Percentiles rank a stretch among this genome's conserved stretches.
Conservation (phyloP, 306 rosid species). For the Vigna nakashimae region DNA sequence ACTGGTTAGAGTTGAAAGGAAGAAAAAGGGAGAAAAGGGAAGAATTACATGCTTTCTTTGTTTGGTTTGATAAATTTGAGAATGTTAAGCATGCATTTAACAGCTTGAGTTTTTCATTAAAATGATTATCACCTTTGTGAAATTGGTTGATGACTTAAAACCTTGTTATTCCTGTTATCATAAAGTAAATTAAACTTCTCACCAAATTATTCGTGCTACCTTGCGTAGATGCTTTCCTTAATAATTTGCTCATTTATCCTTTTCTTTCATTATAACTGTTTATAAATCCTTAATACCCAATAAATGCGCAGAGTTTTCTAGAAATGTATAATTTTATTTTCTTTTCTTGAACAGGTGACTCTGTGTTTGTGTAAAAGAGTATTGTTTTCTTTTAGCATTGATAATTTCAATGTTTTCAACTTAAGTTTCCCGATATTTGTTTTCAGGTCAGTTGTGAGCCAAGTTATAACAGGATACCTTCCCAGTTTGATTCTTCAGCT, state of each 20-base stretch:
- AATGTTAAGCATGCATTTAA: background rate
- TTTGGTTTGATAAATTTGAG: background rate
- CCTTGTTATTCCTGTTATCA: background rate
- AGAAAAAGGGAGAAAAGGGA: background rate
- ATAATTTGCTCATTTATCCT: background rate
- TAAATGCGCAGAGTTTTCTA: constrained; percentile 21
- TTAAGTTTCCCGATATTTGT: constrained; percentile 32
- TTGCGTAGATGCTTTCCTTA: background rate
- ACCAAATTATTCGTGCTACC: constrained; percentile 1
- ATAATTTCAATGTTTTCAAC: constrained; percentile 8
- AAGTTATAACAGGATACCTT: constrained; percentile 89
- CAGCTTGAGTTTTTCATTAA: constrained; percentile 1
- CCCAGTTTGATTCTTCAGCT: constrained; percentile 86
- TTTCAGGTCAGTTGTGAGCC: constrained; percentile 78
- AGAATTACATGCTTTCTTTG: constrained; percentile 7
- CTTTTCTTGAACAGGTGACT: constrained; percentile 13
- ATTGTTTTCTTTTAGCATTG: constrained; percentile 6
- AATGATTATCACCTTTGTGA: background rate
- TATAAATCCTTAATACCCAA: background rate
- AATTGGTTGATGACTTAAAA: background rate
- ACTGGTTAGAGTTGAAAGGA: background rate
- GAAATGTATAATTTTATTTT: constrained; percentile 21
- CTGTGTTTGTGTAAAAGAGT: constrained; percentile 17
- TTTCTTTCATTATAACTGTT: background rate
- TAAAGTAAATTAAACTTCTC: background rate